A percentile compares a stretch with the other conserved stretches of the same genome.
These are phyloP conservation scores for Cucumis melo DNA, from an alignment of 306 rosid species.

Conservation along the genomic window DNA sequence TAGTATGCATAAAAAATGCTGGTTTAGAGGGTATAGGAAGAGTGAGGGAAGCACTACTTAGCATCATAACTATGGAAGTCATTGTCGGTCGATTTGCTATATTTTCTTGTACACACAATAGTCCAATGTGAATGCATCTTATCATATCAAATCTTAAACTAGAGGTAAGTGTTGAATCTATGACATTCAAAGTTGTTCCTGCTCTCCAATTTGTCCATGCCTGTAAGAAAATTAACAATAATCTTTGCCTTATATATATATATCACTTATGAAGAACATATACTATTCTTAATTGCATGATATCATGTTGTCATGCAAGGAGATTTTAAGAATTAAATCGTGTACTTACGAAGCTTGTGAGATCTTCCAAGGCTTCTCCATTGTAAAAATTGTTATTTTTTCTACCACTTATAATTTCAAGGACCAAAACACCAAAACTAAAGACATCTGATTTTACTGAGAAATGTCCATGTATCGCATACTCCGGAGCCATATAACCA, in stretches of 20 bases:
- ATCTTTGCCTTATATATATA: too few relatives aligned
- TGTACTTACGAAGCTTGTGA: not conserved
- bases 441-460: constrained; percentile 34
- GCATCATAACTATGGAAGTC: constrained; percentile 17
- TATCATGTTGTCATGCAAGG: not conserved
- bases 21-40: not conserved
- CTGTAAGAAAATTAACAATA: not conserved
- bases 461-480: constrained; percentile 24
- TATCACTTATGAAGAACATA: too few relatives aligned
- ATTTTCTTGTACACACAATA: constrained; percentile 18
- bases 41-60: not conserved
- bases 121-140: constrained; percentile 11
- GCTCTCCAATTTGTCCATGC: not conserved
- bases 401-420: constrained; percentile 32
- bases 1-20: not conserved
- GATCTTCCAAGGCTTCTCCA: not conserved
- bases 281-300: not conserved
- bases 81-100: constrained; percentile 14
- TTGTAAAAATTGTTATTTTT: not conserved
- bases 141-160: not conserved
- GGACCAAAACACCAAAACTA: constrained; percentile 30
- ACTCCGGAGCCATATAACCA: constrained; percentile 47
- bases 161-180: not conserved
- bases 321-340: not conserved
- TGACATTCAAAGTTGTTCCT: not conserved